Percentiles rank a stretch among this genome's conserved stretches.
phyloP scores from a whole-genome alignment of 768 basidiomycete species.

The Mycena polygramma region DNA sequence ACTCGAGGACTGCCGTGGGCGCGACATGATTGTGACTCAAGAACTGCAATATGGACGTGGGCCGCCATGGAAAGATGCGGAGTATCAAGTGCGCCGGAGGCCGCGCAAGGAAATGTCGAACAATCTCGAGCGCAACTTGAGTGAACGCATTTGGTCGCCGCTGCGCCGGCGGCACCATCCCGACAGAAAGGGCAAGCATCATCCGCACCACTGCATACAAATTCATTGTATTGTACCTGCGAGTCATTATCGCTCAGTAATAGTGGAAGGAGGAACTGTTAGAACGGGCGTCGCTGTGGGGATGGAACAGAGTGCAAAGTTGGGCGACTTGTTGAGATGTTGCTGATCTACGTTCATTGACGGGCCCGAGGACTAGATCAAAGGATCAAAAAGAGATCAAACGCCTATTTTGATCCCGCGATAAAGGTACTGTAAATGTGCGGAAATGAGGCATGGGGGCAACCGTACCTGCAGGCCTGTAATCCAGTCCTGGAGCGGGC shows the following conservation, averaged over 20 bases:
- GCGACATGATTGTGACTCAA: too few species aligned
- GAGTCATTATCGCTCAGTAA: too few species aligned
- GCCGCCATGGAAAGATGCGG: too few species aligned
- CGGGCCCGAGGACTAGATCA: conserved; percentile 20
- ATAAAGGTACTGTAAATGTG: background rate
- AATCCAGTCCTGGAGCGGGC: background rate
- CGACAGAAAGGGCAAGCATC: too few species aligned
- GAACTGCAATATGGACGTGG: too few species aligned
- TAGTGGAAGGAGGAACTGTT: background rate
- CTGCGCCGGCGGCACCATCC: too few species aligned
- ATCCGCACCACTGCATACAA: too few species aligned
- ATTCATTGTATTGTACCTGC: too few species aligned
- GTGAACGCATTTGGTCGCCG: too few species aligned
- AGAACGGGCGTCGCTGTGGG: background rate
- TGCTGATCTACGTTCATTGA: conserved; percentile 20
- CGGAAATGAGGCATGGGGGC: background rate
- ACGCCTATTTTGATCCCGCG: conserved; percentile 13
- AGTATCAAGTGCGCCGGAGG: too few species aligned
- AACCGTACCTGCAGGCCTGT: background rate
- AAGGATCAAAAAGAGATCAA: conserved; percentile 7
- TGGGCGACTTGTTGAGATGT: conserved; percentile 18
- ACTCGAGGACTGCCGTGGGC: conserved; percentile 1
- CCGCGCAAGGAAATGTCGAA: too few species aligned
- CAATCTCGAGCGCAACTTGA: too few species aligned
- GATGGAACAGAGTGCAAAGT: conserved; percentile 1